Base-by-base conservation (phyloP, 345 rosid genomes). In the Hypericum perforatum region DNA sequence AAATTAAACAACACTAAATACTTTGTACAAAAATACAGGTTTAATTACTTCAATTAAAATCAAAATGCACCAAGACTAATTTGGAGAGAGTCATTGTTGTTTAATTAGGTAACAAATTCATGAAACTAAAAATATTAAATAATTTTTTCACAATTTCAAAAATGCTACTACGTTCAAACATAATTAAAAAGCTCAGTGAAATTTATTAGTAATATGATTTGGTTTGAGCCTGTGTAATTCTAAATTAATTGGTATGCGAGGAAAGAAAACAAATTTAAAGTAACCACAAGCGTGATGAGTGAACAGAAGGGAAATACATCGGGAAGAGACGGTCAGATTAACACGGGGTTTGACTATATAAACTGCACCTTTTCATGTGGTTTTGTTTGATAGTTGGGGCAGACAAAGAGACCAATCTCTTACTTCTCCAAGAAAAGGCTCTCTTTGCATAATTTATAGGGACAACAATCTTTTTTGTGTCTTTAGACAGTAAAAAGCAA, bases 321-420 rank as follows among this genome's bases (percentile, higher is more conserved):
- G 46, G 55, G 54, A 39, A 63, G 32, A 51, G 39, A 43, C 6
- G 37, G 62, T 73, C 53, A 68, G 55, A 59, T 45, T 39, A 40
- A 66, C 65, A 45, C 65, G n/a, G 32, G 73, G 49, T 74, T 67
- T 77, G 79, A 77, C 82, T 75, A 54, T 48, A 5, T 29, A 45
- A 45, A 36, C 8, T 13, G 43, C 9, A 45, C 45, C 45, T 9
- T 60, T 51, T 50, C 0, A 5, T 37, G 12, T 6, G 11, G 6
- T 41, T 51, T 45, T 37, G 41, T 39, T 9, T 49, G 53, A 45
- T 49, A 9, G 45, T 29, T 16, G n/a, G 53, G 74, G 74, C 63
- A 71, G 81, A 76, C 84, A 74, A 68, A 64, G 70, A 58, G 80
- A 70, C 80, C 71, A 53, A 44, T 16, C 45, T 46, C 60, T 67